Evolutionary conservation across 495 filamentous ascomycete genomes (phyloP).

Genomic region (Daldinia childiae): DNA sequence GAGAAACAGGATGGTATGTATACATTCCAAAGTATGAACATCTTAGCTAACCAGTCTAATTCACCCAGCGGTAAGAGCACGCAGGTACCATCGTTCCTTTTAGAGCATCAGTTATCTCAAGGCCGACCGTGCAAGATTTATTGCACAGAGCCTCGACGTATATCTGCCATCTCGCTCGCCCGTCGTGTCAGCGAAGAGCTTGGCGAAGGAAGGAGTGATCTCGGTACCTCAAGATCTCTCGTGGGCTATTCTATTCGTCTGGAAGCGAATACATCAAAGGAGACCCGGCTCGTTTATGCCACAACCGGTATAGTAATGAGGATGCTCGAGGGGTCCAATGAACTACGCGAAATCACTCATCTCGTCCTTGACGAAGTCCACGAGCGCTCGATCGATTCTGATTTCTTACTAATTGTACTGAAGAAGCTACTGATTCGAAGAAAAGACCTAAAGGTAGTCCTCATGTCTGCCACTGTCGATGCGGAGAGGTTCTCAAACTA

Average conservation of each 20-base stretch:
- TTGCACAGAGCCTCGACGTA: constrained; percentile 94
- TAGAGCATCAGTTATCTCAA: constrained; percentile 84
- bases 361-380: constrained; percentile 95
- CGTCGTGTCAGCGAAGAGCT: constrained; percentile 92
- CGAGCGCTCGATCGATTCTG: constrained; percentile 92
- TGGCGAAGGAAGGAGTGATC: constrained; percentile 80
- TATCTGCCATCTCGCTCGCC: constrained; percentile 93
- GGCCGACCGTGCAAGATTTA: constrained; percentile 90
- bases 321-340: constrained; percentile 89
- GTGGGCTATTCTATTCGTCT: constrained; percentile 94
- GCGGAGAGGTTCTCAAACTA: constrained; percentile 91
- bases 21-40: neutral
- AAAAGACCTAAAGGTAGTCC: constrained; percentile 78
- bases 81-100: constrained; percentile 89
- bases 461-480: constrained; percentile 97
- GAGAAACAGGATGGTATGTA: constrained; percentile 83
- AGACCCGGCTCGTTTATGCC: constrained; percentile 88
- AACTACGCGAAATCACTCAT: constrained; percentile 88
- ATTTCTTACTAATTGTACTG: constrained; percentile 91
- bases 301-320: constrained; percentile 92
- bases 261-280: constrained; percentile 81
- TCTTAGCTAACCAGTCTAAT: constrained; percentile 27
- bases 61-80: constrained; percentile 86
- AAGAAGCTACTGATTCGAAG: constrained; percentile 77
- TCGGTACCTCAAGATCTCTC: constrained; percentile 83